phyloP scores from a whole-genome alignment of 352 stramenopile genomes.

The Phytophthora melonis region DNA sequence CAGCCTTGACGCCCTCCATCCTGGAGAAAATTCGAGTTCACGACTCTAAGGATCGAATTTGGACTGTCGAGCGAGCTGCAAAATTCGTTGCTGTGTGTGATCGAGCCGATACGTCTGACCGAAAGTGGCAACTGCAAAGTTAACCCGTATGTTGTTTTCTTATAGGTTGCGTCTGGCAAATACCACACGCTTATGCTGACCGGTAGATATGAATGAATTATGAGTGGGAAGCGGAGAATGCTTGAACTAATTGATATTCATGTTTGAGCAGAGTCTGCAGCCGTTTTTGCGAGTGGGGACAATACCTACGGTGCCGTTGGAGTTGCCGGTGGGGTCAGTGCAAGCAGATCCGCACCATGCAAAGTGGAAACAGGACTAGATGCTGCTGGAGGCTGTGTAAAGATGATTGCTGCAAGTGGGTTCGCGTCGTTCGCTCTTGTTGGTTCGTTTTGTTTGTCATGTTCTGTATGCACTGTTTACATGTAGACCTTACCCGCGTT shows the following conservation, averaged over 20 bases:
- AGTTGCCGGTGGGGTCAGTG: neutral
- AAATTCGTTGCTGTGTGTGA: conserved; percentile 68
- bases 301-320: conserved; percentile 71
- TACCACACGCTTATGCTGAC: conserved; percentile 82
- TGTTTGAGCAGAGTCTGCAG: conserved; percentile 61
- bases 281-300: conserved; percentile 77
- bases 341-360: conserved; percentile 25
- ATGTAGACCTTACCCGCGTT: conserved; percentile 5
- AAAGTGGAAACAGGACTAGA: conserved; percentile 44
- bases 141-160: neutral
- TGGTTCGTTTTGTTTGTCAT: conserved; percentile 41
- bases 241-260: neutral
- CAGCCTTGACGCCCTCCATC: conserved; percentile 52
- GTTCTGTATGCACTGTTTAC: neutral
- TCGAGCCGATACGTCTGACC: neutral
- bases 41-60: conserved; percentile 45
- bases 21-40: conserved; percentile 59
- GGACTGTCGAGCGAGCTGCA: conserved; percentile 66
- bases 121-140: neutral
- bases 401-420: conserved; percentile 65
- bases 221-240: too few relatives aligned
- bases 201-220: conserved; percentile 38
- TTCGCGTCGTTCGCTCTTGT: conserved; percentile 79
- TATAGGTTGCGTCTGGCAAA: conserved; percentile 72
- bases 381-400: conserved; percentile 39